Base-by-base conservation (phyloP, 805 yeast species). In the Saccharomyces mikatae region DNA sequence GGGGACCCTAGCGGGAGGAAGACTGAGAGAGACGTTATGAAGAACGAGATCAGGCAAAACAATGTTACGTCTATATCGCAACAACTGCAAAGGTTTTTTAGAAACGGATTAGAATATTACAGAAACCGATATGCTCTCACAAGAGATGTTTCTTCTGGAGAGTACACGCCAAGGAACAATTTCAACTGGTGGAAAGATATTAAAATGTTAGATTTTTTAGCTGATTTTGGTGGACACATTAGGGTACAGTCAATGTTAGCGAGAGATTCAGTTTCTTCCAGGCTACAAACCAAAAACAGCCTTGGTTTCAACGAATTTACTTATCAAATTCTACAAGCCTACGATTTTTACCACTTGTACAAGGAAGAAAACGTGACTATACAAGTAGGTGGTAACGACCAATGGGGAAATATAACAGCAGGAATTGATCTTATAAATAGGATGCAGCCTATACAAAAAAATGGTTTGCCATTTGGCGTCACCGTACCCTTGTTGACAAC, bases 361-460 rank as follows among this genome's bases (percentile, higher is more conserved):
- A 77, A 77, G 41, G 67, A 79, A 14, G 71, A 80, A 41, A 70
- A 74, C 3, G 91, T 91, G 47, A 75, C 77, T 47, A 71, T 90
- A 13, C 98, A 94, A 72, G 83, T 87, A 36, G 99, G 99, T 26
- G 99, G 99, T 5, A 90, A 87, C 66, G 99, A 94, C 68, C 99
- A 94, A 71, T 94, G 97, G 90, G 99, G 99, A 1, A 94, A 94
- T 64, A 94, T 94, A 56, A 89, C 96, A 1, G 97, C 98, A 0
- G 99, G 99, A 0, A 80, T 88, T 44, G 99, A 94, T 63, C 76
- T 94, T 55, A 89, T 91, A 44, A 76, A 85, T 0, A 74, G 96
- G 58, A 67, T 87, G 28, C 69, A 60, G 62, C 69, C 60, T 13
- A 59, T 31, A 5, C 29, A 31, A 11, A 17, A 21, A 4, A 31